Percentiles rank a stretch among this genome's conserved stretches.
These are phyloP conservation scores for Carnegiea gigantea DNA, from an alignment of 179 eudicot species.

Conservation along the genomic window DNA sequence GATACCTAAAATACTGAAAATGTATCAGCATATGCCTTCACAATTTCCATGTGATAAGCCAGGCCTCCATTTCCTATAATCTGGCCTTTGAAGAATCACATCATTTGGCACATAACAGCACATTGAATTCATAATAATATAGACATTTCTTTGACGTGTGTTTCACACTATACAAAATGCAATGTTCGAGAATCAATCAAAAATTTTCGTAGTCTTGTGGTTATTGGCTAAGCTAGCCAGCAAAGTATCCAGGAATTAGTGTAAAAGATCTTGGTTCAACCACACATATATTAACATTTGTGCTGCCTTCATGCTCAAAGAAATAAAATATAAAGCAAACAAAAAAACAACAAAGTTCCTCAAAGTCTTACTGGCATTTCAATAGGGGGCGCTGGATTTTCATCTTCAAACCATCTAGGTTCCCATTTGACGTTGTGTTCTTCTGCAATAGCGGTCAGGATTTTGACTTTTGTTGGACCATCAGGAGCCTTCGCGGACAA, in stretches of 20 bases:
- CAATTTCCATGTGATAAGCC: no score
- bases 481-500: slow-evolving; percentile 83
- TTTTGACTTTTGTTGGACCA: slow-evolving; percentile 73
- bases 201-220: not conserved
- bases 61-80: no score
- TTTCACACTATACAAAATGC: not conserved
- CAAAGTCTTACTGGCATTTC: slow-evolving; percentile 53
- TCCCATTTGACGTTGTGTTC: slow-evolving; percentile 89
- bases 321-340: not conserved
- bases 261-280: not conserved
- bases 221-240: not conserved
- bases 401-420: slow-evolving; percentile 53
- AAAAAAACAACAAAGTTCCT: not conserved
- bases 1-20: no score
- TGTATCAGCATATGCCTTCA: no score
- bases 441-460: slow-evolving; percentile 76
- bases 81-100: no score
- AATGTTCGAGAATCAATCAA: not conserved
- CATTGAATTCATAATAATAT: no score
- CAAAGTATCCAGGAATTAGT: not conserved
- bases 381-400: slow-evolving; percentile 41
- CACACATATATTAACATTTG: not conserved
- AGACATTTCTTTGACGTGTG: no score
- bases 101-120: no score
- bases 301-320: not conserved